Evolutionary conservation across 2,329 filamentous ascomycete genomes (phyloP).

Genomic region (Westerdykella ornata): DNA sequence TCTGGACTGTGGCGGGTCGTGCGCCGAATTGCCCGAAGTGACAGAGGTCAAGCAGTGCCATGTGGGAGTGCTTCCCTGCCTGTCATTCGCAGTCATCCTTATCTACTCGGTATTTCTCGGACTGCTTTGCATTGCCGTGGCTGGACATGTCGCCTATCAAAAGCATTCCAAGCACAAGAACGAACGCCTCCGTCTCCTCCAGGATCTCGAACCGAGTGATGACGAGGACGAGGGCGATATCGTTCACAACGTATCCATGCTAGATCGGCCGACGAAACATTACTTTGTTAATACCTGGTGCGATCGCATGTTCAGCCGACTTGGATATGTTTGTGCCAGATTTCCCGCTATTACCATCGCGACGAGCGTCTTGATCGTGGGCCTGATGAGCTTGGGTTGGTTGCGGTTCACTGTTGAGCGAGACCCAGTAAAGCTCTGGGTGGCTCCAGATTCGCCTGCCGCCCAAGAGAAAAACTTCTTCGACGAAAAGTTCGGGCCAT

Average conservation of each 20-base stretch:
- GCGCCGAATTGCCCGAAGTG: constrained; percentile 74
- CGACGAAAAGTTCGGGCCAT: constrained; percentile 86
- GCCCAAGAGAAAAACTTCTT: constrained; percentile 93
- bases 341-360: constrained; percentile 81
- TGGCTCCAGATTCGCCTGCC: constrained; percentile 86
- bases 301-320: constrained; percentile 69
- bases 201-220: constrained; percentile 76
- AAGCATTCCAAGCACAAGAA: constrained; percentile 67
- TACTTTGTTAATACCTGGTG: constrained; percentile 81
- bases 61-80: constrained; percentile 81
- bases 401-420: constrained; percentile 81
- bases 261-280: constrained; percentile 69
- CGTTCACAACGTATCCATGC: constrained; percentile 66
- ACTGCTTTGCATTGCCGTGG: constrained; percentile 57
- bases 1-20: constrained; percentile 82
- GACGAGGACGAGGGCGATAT: constrained; percentile 91
- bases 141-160: constrained; percentile 69
- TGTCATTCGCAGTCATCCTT: constrained; percentile 88
- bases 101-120: constrained; percentile 72
- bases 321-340: constrained; percentile 73
- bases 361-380: constrained; percentile 66
- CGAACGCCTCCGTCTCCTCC: constrained; percentile 77
- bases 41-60: constrained; percentile 63
- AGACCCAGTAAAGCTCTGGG: constrained; percentile 89
- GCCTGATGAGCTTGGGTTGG: constrained; percentile 79